Percentiles rank a stretch among this genome's conserved stretches.
Evolutionary conservation across 441 rosid genomes (phyloP).

Genomic region (Jatropha multifida): DNA sequence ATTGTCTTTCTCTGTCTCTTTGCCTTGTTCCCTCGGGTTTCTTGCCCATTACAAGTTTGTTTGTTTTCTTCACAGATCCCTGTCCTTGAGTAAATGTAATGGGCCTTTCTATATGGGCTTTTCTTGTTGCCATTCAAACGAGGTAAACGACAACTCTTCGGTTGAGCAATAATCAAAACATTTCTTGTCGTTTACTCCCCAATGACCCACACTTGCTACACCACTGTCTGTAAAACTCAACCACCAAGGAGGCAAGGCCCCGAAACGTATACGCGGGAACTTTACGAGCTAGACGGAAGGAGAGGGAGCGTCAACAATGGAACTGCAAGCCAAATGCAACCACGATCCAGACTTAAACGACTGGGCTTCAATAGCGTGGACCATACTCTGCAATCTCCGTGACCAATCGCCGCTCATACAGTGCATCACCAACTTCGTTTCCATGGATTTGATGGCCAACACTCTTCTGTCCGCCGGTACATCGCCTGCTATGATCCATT

Average conservation of each 20-base stretch:
- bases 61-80: no score
- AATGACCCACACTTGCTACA: no score
- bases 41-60: background rate
- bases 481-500: slow-evolving; percentile 91
- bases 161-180: no score
- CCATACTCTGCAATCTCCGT: slow-evolving; percentile 47
- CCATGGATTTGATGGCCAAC: slow-evolving; percentile 91
- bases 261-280: background rate
- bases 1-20: background rate
- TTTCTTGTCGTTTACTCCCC: no score
- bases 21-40: background rate
- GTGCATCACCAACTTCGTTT: slow-evolving; percentile 91
- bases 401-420: slow-evolving; percentile 68
- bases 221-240: background rate
- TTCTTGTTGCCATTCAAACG: no score
- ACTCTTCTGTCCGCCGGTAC: slow-evolving; percentile 85
- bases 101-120: no score
- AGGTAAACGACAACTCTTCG: no score
- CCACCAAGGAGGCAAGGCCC: background rate
- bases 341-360: slow-evolving; percentile 8
- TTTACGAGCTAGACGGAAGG: background rate
- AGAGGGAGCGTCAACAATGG: slow-evolving; percentile 14
- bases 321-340: background rate
- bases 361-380: slow-evolving; percentile 60
- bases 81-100: no score